Evolutionary conservation across 352 stramenopile genomes (phyloP).

Genomic region (Aphanomyces cochlioides): DNA sequence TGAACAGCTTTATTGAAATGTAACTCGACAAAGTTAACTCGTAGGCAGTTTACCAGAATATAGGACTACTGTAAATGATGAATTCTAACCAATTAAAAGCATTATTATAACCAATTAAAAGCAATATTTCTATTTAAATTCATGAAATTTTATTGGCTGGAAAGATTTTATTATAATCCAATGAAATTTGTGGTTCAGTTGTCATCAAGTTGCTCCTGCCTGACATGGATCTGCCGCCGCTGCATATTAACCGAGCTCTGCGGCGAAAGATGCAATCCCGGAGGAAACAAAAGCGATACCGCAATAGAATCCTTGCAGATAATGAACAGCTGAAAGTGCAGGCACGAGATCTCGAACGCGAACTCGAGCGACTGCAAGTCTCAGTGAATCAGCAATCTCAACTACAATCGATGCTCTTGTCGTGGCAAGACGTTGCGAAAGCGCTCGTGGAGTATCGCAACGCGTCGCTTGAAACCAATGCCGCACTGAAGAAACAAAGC

Average conservation of each 20-base stretch:
- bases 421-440: constrained; percentile 19
- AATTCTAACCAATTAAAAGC: too few relatives aligned
- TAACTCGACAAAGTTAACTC: too few relatives aligned
- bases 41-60: too few relatives aligned
- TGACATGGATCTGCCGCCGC: background rate
- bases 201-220: too few relatives aligned
- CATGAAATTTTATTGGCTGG: too few relatives aligned
- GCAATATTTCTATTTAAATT: too few relatives aligned
- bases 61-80: too few relatives aligned
- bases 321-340: background rate
- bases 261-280: constrained; percentile 8
- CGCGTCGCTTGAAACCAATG: background rate
- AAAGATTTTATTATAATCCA: too few relatives aligned
- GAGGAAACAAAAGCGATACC: constrained; percentile 12
- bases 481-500: constrained; percentile 10
- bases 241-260: background rate
- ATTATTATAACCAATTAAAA: too few relatives aligned
- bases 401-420: background rate
- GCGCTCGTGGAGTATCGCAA: constrained; percentile 10
- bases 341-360: constrained; percentile 5
- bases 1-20: too few relatives aligned
- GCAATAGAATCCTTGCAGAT: background rate
- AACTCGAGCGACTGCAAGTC: constrained; percentile 7
- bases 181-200: too few relatives aligned
- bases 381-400: background rate